Evolutionary conservation across 768 basidiomycete species (phyloP), one percentile per base, ranked within the genome.

Genomic region (Austroboletus festivus): DNA sequence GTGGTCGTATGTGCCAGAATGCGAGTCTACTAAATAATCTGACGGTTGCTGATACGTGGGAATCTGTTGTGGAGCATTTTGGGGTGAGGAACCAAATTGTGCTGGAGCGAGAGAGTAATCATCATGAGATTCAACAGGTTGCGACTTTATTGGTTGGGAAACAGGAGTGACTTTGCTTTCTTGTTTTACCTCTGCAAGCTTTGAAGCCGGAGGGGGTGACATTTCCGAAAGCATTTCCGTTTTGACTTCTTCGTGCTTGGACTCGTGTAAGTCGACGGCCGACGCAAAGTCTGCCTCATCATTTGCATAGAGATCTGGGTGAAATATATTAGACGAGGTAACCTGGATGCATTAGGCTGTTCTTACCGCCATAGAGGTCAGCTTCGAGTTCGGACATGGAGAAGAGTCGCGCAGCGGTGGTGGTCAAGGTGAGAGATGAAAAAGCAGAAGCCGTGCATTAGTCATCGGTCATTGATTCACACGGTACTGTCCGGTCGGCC

Each of bases 351-450:
- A n/a, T n/a, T n/a, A n/a, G n/a, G n/a, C n/a, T n/a, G n/a, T 1
- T 20, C 82, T 48, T 64, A 89, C 91, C 91, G 61, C 89, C 89
- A 61, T 93, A 93, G 45, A 93, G 78, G 68, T 93, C 91, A 70
- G 87, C 87, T 68, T 92, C 88, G 68, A 89, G 84, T 72, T 89
- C 87, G 54, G 85, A 82, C 86, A 86, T 86, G 47, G 34, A 43
- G 44, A 46, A 37, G 28, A n/a, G n/a, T n/a, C n/a, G 40, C 48
- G 28, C 28, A 28, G 28, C 45, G 37, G 56, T 67, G 54, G 64
- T 72, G 64, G 65, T 69, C 51, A 65, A 68, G 64, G 71, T 67
- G 53, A 64, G 59, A 55, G 56, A 65, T 34, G 59, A 56, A 67
- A 64, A 67, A 57, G 44, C 38, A 31, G 31, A 21, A 49, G 31